Conservation (phyloP, 1,139 yeast species). For the Suhomyces choctaworum region DNA sequence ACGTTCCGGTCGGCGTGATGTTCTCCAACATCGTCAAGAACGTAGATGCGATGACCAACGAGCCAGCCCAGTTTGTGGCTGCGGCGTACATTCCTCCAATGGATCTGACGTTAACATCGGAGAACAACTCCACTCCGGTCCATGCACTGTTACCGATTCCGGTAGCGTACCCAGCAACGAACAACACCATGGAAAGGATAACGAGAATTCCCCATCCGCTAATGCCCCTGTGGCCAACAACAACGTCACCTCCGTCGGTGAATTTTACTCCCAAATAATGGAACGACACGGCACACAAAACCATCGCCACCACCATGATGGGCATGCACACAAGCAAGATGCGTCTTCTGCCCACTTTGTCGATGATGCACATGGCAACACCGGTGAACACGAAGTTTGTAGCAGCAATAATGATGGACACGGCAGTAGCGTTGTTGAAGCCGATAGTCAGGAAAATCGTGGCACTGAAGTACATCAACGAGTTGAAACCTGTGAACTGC, state of each 20-base stretch:
- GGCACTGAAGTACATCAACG: conserved; percentile 90
- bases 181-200: conserved; percentile 79
- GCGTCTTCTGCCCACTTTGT: conserved; percentile 79
- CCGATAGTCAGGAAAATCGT: conserved; percentile 90
- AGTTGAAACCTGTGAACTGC: conserved; percentile 93
- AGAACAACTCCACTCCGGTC: conserved; percentile 95
- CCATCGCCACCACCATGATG: conserved; percentile 74
- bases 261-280: conserved; percentile 71
- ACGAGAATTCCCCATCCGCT: conserved; percentile 86
- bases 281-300: conserved; percentile 84
- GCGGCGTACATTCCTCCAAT: conserved; percentile 90
- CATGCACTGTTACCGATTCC: conserved; percentile 98
- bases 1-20: conserved; percentile 94
- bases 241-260: conserved; percentile 42
- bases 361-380: conserved; percentile 81
- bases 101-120: conserved; percentile 85
- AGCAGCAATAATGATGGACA: conserved; percentile 89
- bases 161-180: conserved; percentile 85
- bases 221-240: conserved; percentile 47
- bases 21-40: conserved; percentile 91
- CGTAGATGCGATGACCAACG: conserved; percentile 84
- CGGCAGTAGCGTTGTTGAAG: conserved; percentile 82
- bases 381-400: conserved; percentile 86
- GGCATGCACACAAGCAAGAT: conserved; percentile 76
- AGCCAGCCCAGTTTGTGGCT: conserved; percentile 96